Base-by-base conservation (phyloP, 73 alveolate genomes). In the Effrenium voratum region DNA sequence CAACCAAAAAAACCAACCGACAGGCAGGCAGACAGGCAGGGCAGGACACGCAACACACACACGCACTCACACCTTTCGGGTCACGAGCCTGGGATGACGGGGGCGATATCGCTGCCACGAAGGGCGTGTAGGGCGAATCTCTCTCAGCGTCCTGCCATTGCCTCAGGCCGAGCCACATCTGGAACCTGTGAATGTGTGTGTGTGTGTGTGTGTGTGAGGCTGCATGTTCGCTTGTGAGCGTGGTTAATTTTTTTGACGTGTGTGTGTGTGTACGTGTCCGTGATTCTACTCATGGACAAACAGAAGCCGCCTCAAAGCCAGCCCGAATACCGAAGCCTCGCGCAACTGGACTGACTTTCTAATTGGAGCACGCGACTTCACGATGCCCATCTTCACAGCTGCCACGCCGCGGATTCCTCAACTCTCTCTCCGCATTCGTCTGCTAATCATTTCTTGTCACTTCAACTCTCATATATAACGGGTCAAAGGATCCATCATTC, bases 361-460 rank as follows among this genome's bases (percentile, higher is more conserved):
- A 57, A 57, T 57, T 57, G 16, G 72, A 57, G 16, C 59, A 15
- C 52, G 98, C 32, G 32, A 22, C 98, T 91, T n/a, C 16, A 91
- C 98, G 79, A 91, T 91, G 79, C 98, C 98, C 98, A 91, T 91
- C 75, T 34, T 43, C 16, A 91, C 98, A 22, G 98, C 98, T 6
- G 98, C 98, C 2, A 72, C 90, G 8, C 98, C 98, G 38, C 98
- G 90, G 44, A 91, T 91, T 76, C 98, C 90, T 72, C 28, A 30
- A n/a, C 43, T 22, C 44, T 19, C 8, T 19, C 19, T 8, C 26
- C 19, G 63, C 63, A 52, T 12, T 19, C 19, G 63, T 19, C 19
- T 8, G 26, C 63, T 12, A 52, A 12, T 52, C 19, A 12, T 8
- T 8, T 19, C 63, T 8, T 52, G 63, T 19, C 63, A 52, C 8